Evolutionary conservation across 2,329 filamentous ascomycete species (phyloP), one percentile per base, ranked within the genome.

Genomic region (Fusarium cicatricum): DNA sequence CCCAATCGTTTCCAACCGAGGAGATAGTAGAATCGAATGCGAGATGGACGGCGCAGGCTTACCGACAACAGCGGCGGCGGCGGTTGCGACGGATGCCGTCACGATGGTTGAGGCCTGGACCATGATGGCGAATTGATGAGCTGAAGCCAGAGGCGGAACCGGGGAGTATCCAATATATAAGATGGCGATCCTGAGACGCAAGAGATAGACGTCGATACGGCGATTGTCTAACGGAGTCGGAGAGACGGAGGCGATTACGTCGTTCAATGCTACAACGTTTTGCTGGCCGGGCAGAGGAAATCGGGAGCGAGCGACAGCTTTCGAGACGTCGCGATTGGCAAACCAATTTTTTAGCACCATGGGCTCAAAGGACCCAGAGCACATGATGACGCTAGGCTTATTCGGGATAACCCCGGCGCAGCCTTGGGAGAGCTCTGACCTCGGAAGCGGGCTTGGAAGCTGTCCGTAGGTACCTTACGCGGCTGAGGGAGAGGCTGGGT

Each of bases 61-160:
- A 89, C 86, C 85, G 67, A 87, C 70, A 49, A 87, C 61, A 62
- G 83, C 85, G 46, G 85, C 84, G 52, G 84, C 84, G 64, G 83
- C 75, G 43, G 84, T 85, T 70, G 84, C 85, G 70, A 85, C 81
- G 52, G 84, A 84, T 72, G 85, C 83, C 72, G 84, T 85, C 74
- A 85, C 81, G 71, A 87, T 71, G 63, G 80, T 84, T 61, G 77
- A 79, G 59, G 80, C 75, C 72, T 82, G 80, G 61, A 83, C 76
- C 77, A 79, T 79, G 53, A 62, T 70, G 58, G 58, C 32, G 29
- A 48, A 60, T 62, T 68, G 58, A 58, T 53, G 52, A 58, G 46
- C 31, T 56, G 46, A 39, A 46, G 48, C 41, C 39, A 33, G 57
- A 48, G 38, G 49, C 39, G 28, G 50, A 48, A 45, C 23, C 31